A percentile compares a stretch with the other conserved stretches of the same genome.
phyloP scores from a whole-genome alignment of 2,329 filamentous ascomycete species.

The Penicillium brasilianum region DNA sequence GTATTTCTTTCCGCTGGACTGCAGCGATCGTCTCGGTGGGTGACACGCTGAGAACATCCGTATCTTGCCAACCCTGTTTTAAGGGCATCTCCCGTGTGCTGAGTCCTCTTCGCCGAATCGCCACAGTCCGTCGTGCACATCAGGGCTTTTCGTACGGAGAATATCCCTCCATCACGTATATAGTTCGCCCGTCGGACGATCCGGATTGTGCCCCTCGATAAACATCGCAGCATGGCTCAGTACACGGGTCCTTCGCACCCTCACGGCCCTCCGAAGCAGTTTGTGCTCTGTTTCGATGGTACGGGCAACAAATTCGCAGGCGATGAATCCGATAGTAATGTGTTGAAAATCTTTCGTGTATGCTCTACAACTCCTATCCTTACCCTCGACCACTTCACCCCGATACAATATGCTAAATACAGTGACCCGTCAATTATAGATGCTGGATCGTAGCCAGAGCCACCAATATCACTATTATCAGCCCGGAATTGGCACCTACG shows the following conservation, averaged over 20 bases:
- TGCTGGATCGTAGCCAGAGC: constrained; percentile 48
- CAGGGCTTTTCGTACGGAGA: constrained; percentile 12
- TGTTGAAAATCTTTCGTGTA: constrained; percentile 53
- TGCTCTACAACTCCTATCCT: constrained; percentile 19
- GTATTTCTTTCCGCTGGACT: constrained; percentile 23
- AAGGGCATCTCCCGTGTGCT: constrained; percentile 1
- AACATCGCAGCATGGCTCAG: constrained; percentile 23
- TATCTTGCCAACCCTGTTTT: constrained; percentile 20
- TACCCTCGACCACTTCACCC: background rate
- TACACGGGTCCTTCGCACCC: constrained; percentile 16
- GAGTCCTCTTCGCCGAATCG: background rate
- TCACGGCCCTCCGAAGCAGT: constrained; percentile 41
- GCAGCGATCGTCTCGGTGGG: constrained; percentile 26
- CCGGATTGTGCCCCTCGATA: background rate
- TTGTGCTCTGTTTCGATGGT: constrained; percentile 52
- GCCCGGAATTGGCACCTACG: constrained; percentile 53
- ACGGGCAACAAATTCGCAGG: constrained; percentile 52
- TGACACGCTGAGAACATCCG: constrained; percentile 17
- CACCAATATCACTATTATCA: constrained; percentile 52
- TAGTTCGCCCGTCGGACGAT: constrained; percentile 13
- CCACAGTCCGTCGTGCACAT: background rate
- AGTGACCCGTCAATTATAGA: constrained; percentile 27
- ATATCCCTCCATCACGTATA: constrained; percentile 5
- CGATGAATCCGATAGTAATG: constrained; percentile 53
- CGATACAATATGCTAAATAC: background rate